phyloP scores from a whole-genome alignment of 2,329 filamentous ascomycete genomes.

The Ascochyta lentis region DNA sequence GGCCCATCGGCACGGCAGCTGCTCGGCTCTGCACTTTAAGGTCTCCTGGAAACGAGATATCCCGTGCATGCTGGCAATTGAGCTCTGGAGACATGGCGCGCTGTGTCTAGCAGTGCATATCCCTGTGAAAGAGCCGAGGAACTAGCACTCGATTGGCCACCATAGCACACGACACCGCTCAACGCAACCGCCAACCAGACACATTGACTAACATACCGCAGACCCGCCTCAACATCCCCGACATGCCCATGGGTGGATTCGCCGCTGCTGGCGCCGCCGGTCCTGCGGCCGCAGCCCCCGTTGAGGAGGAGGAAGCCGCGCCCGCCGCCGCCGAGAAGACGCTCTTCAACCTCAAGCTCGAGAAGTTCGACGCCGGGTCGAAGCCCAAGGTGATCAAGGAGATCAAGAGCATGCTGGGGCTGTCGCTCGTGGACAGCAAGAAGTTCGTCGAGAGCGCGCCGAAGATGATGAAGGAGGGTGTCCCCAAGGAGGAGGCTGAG shows the following conservation, averaged over 20 bases:
- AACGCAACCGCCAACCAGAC: no score
- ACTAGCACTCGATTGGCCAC: no score
- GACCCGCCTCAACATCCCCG: conserved; percentile 96
- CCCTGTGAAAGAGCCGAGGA: no score
- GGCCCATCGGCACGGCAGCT: no score
- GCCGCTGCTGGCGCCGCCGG: conserved; percentile 70
- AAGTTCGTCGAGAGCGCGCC: conserved; percentile 99
- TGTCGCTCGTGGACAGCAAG: conserved; percentile 98
- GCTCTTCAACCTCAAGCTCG: conserved; percentile 93
- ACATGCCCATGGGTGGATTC: conserved; percentile 93
- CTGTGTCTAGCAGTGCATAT: no score
- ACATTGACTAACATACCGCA: conserved; percentile 49
- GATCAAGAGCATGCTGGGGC: conserved; percentile 92
- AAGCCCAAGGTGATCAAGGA: conserved; percentile 99
- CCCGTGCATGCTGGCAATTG: no score
- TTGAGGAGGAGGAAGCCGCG: conserved; percentile 83
- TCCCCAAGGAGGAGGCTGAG: conserved; percentile 98
- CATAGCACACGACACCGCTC: no score
- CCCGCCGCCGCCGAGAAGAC: conserved; percentile 93
- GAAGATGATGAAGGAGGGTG: conserved; percentile 98
- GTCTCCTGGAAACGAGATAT: no score
- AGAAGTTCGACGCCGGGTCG: conserved; percentile 82
- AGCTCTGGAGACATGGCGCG: no score
- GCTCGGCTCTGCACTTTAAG: no score
- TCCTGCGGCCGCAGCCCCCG: conserved; percentile 66